phyloP scores from a whole-genome alignment of 148 eudicot genomes.

The Persicaria tinctoria region DNA sequence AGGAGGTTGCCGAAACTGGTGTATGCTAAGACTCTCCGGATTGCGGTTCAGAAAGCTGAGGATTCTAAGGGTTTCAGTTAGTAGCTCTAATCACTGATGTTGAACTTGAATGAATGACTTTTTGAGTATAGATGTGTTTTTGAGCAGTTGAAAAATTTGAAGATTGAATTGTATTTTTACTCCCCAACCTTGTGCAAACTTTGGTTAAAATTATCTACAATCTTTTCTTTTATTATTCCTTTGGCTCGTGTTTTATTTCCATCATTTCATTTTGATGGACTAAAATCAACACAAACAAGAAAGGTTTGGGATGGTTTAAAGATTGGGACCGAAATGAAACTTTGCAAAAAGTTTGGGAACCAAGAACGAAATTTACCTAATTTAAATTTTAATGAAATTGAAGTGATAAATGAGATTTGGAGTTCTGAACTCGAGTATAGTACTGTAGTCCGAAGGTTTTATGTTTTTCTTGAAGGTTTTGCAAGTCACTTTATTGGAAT shows the following conservation, averaged over 20 bases:
- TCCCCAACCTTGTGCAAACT: too few species aligned
- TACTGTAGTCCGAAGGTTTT: not conserved
- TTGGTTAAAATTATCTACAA: too few species aligned
- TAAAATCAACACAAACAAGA: too few species aligned
- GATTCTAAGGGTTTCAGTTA: constrained; percentile 51
- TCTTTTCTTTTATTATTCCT: too few species aligned
- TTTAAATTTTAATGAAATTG: too few species aligned
- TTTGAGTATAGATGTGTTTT: not conserved
- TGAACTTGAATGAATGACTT: not conserved
- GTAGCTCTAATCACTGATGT: constrained; percentile 8
- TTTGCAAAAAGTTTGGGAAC: too few species aligned
- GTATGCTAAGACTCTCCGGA: constrained; percentile 79
- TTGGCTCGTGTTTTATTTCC: too few species aligned
- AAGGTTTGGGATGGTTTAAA: too few species aligned
- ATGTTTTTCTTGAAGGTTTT: not conserved
- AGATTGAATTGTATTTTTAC: not conserved
- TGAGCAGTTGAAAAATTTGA: not conserved
- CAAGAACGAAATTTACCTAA: too few species aligned
- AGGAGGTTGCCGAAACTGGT: constrained; percentile 58
- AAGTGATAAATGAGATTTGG: not conserved
- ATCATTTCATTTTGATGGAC: too few species aligned
- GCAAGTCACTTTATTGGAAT: not conserved
- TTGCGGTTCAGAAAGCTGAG: constrained; percentile 70
- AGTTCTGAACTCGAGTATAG: not conserved
- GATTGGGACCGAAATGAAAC: too few species aligned